Evolutionary conservation across 306 rosid genomes (phyloP).

Genomic region (Lathyrus oleraceus): DNA sequence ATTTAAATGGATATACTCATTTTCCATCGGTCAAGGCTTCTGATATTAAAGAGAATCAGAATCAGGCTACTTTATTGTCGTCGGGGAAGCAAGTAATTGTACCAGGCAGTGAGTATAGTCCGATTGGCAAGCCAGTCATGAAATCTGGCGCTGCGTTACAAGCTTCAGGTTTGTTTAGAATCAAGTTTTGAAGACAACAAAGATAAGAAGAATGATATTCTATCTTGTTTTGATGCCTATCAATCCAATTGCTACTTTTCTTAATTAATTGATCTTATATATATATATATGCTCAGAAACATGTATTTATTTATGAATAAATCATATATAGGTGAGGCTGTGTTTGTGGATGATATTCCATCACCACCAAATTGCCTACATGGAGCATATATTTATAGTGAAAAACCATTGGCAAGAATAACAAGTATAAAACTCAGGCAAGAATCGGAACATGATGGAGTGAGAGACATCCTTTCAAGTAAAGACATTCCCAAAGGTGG

Average conservation of each 20-base stretch:
- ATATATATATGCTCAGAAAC: too few relatives aligned
- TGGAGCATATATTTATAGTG: slow-evolving; percentile 76
- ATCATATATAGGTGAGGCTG: slow-evolving; percentile 77
- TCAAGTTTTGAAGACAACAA: background rate
- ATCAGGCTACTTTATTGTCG: slow-evolving; percentile 44
- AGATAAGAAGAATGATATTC: too few relatives aligned
- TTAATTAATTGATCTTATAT: too few relatives aligned
- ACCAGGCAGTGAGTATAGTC: slow-evolving; percentile 51
- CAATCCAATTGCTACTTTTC: too few relatives aligned
- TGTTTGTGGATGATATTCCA: slow-evolving; percentile 86
- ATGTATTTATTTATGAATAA: slow-evolving; percentile 15
- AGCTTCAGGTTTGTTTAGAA: slow-evolving; percentile 71
- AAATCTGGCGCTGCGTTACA: slow-evolving; percentile 79
- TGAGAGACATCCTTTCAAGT: slow-evolving; percentile 54
- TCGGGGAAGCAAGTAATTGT: slow-evolving; percentile 64
- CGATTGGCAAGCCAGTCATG: slow-evolving; percentile 62
- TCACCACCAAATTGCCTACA: slow-evolving; percentile 70
- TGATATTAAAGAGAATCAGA: slow-evolving; percentile 31
- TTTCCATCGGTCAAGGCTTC: background rate
- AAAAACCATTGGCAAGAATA: slow-evolving; percentile 68
- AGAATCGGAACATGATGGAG: slow-evolving; percentile 52
- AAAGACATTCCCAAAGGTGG: slow-evolving; percentile 73
- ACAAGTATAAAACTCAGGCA: slow-evolving; percentile 50
- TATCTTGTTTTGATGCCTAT: too few relatives aligned
- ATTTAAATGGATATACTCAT: slow-evolving; percentile 25